These are phyloP conservation scores for Onygena corvina DNA, from an alignment of 2,329 filamentous ascomycete species.

Conservation along the genomic window DNA sequence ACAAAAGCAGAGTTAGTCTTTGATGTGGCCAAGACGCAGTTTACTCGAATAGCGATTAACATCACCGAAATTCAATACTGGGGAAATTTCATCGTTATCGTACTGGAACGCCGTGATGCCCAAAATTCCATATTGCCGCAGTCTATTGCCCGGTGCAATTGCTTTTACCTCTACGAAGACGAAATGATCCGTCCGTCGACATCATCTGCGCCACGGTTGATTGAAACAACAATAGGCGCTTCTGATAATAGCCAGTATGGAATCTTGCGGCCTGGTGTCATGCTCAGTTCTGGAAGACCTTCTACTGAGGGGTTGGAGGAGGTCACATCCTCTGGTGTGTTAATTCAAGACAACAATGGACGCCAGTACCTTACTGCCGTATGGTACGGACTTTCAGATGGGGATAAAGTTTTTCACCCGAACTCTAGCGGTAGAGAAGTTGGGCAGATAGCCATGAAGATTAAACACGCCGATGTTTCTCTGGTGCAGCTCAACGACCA, in stretches of 20 bases:
- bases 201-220: not conserved
- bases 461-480: not conserved
- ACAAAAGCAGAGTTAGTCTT: not conserved
- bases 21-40: conserved; percentile 10
- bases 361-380: not conserved
- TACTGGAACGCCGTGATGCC: conserved; percentile 11
- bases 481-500: not conserved
- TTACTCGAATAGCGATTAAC: conserved; percentile 7
- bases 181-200: conserved; percentile 9
- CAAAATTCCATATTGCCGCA: conserved; percentile 10
- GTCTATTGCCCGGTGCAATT: conserved; percentile 10
- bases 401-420: not conserved
- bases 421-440: not conserved
- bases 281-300: conserved; percentile 7
- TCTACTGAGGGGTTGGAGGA: not conserved
- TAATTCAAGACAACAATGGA: not conserved
- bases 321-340: conserved; percentile 4
- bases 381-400: not conserved
- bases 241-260: conserved; percentile 11
- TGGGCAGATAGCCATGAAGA: not conserved
- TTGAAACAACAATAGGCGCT: not conserved
- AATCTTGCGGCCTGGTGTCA: conserved; percentile 13
- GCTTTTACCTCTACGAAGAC: conserved; percentile 14
- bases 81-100: conserved; percentile 13
- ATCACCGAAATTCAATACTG: conserved; percentile 16